Conservation (phyloP, 352 stramenopile species). For the Pythium sp. region DNA sequence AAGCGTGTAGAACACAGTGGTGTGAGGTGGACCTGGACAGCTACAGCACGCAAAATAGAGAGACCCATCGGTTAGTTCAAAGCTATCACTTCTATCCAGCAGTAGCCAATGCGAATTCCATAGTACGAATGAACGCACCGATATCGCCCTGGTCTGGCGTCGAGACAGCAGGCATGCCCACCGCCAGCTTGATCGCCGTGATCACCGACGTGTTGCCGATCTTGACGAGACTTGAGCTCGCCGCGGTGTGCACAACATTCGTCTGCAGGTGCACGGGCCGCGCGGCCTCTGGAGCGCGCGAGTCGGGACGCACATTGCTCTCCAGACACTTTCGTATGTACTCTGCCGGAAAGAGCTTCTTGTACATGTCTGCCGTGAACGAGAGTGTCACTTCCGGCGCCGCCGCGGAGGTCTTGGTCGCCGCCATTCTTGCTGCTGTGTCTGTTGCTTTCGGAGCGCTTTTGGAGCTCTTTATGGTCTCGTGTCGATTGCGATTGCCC, state of each 20-base stretch:
- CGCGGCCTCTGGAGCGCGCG: conserved; percentile 39
- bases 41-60: conserved; percentile 18
- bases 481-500: neutral
- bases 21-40: conserved; percentile 78
- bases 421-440: neutral
- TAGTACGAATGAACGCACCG: conserved; percentile 26
- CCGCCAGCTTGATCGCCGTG: conserved; percentile 67
- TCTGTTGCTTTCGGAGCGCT: neutral
- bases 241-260: conserved; percentile 55
- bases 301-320: conserved; percentile 58
- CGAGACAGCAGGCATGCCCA: conserved; percentile 61
- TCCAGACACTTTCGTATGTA: conserved; percentile 66
- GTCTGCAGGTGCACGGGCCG: conserved; percentile 65
- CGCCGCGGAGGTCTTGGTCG: conserved; percentile 5
- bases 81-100: neutral
- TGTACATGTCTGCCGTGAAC: conserved; percentile 70
- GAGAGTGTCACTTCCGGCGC: conserved; percentile 28
- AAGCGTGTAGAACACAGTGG: conserved; percentile 77
- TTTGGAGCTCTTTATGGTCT: neutral
- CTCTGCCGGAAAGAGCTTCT: conserved; percentile 70
- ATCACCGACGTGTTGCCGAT: conserved; percentile 72
- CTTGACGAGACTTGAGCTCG: conserved; percentile 74
- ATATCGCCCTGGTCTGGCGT: conserved; percentile 79
- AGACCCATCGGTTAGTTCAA: neutral
- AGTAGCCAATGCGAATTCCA: neutral